These are phyloP conservation scores for Terana coerulea DNA, from an alignment of 768 basidiomycete genomes.

Conservation along the genomic window DNA sequence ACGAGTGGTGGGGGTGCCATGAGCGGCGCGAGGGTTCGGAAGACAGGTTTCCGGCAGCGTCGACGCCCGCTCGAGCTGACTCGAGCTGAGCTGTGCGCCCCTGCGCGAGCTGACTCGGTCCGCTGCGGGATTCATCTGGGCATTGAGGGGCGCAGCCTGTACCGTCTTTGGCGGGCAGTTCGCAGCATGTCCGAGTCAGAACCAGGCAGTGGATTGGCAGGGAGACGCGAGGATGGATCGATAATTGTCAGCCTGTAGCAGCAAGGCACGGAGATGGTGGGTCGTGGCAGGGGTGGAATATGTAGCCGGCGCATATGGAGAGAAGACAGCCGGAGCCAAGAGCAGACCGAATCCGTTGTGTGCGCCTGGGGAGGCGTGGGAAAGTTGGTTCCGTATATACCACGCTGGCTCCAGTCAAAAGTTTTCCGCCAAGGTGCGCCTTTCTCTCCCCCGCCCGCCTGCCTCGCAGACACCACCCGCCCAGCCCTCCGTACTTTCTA, in stretches of 20 bases:
- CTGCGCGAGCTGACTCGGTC: too few species aligned
- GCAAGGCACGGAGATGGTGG: neutral
- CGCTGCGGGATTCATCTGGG: too few species aligned
- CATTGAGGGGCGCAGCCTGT: too few species aligned
- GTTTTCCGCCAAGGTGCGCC: conserved; percentile 14
- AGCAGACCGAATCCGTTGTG: neutral
- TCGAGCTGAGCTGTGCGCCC: too few species aligned
- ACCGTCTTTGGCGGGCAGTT: too few species aligned
- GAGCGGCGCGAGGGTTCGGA: too few species aligned
- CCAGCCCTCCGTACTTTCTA: conserved; percentile 9
- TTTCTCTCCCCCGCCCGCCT: conserved; percentile 12
- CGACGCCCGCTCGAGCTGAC: too few species aligned
- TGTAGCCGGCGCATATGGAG: neutral
- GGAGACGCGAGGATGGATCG: neutral
- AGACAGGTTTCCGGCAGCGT: too few species aligned
- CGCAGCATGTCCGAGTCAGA: too few species aligned
- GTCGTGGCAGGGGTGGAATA: neutral
- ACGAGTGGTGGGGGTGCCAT: too few species aligned
- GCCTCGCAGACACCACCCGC: conserved; percentile 7
- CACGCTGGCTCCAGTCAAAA: neutral
- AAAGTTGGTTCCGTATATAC: conserved; percentile 11
- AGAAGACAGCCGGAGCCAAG: conserved; percentile 1
- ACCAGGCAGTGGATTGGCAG: too few species aligned
- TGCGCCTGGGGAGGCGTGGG: conserved; percentile 6
- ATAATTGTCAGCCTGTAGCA: neutral